These are phyloP conservation scores for Citrullus amarus DNA, from an alignment of 306 rosid genomes.

Conservation along the genomic window DNA sequence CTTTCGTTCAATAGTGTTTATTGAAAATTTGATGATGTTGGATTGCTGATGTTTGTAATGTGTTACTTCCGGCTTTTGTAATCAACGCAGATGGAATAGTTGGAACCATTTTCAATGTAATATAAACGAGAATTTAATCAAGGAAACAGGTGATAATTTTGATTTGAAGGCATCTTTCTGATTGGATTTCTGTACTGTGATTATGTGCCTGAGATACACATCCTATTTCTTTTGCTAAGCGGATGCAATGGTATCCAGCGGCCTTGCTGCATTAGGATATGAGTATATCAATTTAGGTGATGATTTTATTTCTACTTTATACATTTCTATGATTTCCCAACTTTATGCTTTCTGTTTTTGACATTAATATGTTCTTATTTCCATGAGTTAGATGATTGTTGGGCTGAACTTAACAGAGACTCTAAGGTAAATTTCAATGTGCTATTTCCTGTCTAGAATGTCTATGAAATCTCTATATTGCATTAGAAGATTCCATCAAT, in stretches of 20 bases:
- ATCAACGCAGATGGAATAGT: slow-evolving; percentile 48
- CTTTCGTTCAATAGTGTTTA: background rate
- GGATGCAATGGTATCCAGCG: slow-evolving; percentile 69
- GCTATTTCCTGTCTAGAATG: background rate
- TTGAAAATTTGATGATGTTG: background rate
- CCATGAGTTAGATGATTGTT: slow-evolving; percentile 52
- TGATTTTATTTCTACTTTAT: background rate
- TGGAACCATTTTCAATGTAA: slow-evolving; percentile 65
- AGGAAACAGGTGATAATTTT: slow-evolving; percentile 43
- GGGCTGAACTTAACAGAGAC: slow-evolving; percentile 63
- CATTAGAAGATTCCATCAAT: background rate
- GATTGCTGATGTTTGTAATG: background rate
- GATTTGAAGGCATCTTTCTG: background rate
- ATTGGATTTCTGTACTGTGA: background rate
- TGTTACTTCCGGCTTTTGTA: background rate
- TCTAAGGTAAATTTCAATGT: slow-evolving; percentile 26
- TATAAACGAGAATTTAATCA: slow-evolving; percentile 39
- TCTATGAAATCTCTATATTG: background rate
- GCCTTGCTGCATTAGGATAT: slow-evolving; percentile 58
- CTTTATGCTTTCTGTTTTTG: background rate
- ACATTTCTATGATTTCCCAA: background rate
- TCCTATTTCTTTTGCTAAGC: slow-evolving; percentile 20
- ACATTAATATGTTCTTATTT: background rate
- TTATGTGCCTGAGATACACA: background rate
- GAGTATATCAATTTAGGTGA: slow-evolving; percentile 55